A percentile compares a stretch with the other conserved stretches of the same genome.
Conservation (phyloP, 306 rosid species). For the Trifolium fragiferum region DNA sequence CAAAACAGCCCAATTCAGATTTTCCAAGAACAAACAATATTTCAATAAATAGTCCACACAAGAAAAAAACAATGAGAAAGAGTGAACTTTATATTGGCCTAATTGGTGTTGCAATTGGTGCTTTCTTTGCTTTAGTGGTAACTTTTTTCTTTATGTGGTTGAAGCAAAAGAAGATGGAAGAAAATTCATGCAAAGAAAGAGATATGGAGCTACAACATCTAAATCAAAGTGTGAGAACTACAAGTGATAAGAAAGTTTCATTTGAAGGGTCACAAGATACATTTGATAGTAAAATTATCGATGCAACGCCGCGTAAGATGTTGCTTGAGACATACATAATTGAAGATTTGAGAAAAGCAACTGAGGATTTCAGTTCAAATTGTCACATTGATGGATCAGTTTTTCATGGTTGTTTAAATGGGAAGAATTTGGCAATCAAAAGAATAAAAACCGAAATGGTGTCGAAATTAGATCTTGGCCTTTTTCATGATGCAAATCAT, state of each 20-base stretch:
- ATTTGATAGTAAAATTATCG: constrained; percentile 49
- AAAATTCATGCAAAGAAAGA: constrained; percentile 49
- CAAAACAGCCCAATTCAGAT: constrained; percentile 53
- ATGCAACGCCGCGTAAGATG: constrained; percentile 51
- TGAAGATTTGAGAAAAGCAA: constrained; percentile 74
- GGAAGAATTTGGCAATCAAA: constrained; percentile 80
- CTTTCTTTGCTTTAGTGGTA: constrained; percentile 58
- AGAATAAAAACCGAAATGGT: constrained; percentile 45
- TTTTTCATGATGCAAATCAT: constrained; percentile 61
- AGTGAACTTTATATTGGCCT: constrained; percentile 55
- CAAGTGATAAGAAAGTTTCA: constrained; percentile 81
- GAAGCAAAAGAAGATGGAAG: constrained; percentile 59
- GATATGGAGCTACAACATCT: constrained; percentile 87
- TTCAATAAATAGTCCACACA: constrained; percentile 50
- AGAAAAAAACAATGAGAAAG: constrained; percentile 63
- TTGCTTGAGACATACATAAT: constrained; percentile 56
- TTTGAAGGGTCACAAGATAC: constrained; percentile 68
- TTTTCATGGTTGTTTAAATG: constrained; percentile 77
- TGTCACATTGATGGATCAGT: constrained; percentile 85
- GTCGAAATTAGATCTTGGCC: constrained; percentile 61
- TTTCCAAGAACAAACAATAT: constrained; percentile 47
- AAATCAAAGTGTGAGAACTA: constrained; percentile 78
- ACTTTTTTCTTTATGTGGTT: constrained; percentile 53
- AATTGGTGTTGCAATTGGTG: constrained; percentile 54
- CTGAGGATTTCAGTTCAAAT: constrained; percentile 76